These are phyloP conservation scores for Cryptosporidium sp. DNA, from an alignment of 169 alveolate genomes.

Conservation along the genomic window DNA sequence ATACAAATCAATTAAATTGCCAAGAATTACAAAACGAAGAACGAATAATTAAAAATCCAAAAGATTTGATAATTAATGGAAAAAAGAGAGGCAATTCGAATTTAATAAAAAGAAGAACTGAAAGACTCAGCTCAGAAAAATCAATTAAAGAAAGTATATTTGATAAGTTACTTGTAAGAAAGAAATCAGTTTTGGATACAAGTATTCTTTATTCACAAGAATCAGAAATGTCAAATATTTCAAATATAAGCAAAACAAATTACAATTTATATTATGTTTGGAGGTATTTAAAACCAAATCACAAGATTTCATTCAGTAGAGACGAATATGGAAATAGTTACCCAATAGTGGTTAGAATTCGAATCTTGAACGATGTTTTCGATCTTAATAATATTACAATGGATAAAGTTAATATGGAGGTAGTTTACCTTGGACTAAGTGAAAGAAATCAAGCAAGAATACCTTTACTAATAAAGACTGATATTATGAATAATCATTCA, in stretches of 20 bases:
- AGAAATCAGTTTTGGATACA: constrained; percentile 17
- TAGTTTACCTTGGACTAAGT: constrained; percentile 15
- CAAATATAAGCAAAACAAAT: constrained; percentile 27
- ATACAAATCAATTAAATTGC: not conserved
- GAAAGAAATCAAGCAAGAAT: constrained; percentile 4
- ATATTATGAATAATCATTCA: constrained; percentile 48
- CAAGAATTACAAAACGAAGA: not conserved
- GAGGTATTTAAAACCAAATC: constrained; percentile 53
- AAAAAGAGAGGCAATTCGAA: not conserved
- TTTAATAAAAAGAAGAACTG: not conserved
- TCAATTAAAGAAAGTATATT: constrained; percentile 41
- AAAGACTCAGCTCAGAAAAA: not conserved
- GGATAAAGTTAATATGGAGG: constrained; percentile 61
- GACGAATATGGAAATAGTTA: constrained; percentile 55
- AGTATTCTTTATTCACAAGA: constrained; percentile 21
- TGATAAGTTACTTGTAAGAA: constrained; percentile 19
- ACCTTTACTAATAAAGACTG: constrained; percentile 40
- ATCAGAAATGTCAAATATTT: constrained; percentile 29
- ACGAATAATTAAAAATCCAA: no score
- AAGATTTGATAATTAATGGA: not conserved
- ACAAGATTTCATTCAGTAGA: constrained; percentile 37
- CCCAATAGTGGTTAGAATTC: constrained; percentile 55
- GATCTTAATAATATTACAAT: constrained; percentile 26
- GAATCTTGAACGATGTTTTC: constrained; percentile 51
- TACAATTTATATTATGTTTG: constrained; percentile 45